These are phyloP conservation scores for Vachellia collinsii DNA, from an alignment of 306 rosid genomes.

Conservation along the genomic window DNA sequence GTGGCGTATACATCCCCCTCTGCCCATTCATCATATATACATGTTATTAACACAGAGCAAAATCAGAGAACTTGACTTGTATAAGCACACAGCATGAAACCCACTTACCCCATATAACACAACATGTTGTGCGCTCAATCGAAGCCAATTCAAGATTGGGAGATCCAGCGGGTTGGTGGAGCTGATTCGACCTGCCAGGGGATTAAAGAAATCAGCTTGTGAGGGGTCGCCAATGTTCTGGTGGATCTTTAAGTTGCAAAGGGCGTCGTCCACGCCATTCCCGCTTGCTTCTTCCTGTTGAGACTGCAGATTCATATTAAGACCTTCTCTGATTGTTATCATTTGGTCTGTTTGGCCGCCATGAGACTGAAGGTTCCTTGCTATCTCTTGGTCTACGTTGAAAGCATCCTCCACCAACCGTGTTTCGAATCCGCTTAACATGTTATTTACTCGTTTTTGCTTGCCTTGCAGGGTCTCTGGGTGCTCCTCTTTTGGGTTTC, in stretches of 20 bases:
- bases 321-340: conserved; percentile 31
- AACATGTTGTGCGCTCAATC: conserved; percentile 39
- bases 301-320: conserved; percentile 17
- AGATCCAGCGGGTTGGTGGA: conserved; percentile 30
- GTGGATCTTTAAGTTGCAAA: conserved; percentile 31
- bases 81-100: background rate
- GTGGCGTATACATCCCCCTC: conserved; percentile 56
- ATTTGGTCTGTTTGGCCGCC: conserved; percentile 30
- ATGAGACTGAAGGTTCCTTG: conserved; percentile 25
- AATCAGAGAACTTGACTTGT: too few relatives aligned
- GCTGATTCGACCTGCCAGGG: conserved; percentile 38
- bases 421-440: conserved; percentile 34
- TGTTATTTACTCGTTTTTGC: background rate
- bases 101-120: conserved; percentile 29
- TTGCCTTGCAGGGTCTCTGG: too few relatives aligned
- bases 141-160: conserved; percentile 28
- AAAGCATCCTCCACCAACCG: conserved; percentile 1
- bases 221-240: conserved; percentile 26
- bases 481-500: too few relatives aligned
- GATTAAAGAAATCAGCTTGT: conserved; percentile 35
- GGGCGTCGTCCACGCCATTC: background rate
- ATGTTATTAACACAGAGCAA: too few relatives aligned
- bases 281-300: background rate
- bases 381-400: conserved; percentile 8
- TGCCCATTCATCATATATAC: background rate